Conservation (phyloP, 495 filamentous ascomycete genomes). For the Penicillium cataractarum region DNA sequence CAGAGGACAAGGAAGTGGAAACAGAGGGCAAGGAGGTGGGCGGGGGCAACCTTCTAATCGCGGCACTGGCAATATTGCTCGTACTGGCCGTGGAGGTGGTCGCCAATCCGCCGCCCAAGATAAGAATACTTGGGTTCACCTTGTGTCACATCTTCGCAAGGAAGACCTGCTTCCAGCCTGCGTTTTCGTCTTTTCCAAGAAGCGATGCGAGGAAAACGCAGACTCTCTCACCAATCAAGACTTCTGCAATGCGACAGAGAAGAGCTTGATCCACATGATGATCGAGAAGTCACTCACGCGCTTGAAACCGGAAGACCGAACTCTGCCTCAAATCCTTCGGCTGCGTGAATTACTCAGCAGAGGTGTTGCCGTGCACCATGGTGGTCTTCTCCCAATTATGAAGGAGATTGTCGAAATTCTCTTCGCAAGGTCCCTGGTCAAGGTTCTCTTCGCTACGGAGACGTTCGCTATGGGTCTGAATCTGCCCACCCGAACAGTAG, state of each 20-base stretch:
- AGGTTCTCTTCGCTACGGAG: conserved; percentile 95
- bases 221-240: conserved; percentile 93
- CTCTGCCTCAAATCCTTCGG: conserved; percentile 86
- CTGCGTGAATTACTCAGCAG: conserved; percentile 82
- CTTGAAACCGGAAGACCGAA: conserved; percentile 86
- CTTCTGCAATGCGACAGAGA: conserved; percentile 88
- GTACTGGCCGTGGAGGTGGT: conserved; percentile 81
- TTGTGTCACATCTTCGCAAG: conserved; percentile 88
- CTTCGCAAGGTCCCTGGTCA: conserved; percentile 92
- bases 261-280: conserved; percentile 96
- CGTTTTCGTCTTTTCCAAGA: conserved; percentile 99
- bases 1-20: conserved; percentile 43
- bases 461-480: conserved; percentile 99
- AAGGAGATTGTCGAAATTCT: conserved; percentile 98
- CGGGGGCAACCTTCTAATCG: conserved; percentile 59
- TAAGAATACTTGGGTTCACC: conserved; percentile 93
- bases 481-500: conserved; percentile 91
- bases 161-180: conserved; percentile 85
- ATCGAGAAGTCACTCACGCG: conserved; percentile 94
- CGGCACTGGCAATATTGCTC: conserved; percentile 83
- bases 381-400: conserved; percentile 91
- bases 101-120: conserved; percentile 88
- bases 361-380: conserved; percentile 95
- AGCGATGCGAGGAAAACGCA: conserved; percentile 94
- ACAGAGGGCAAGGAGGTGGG: conserved; percentile 54